Evolutionary conservation across 2,329 filamentous ascomycete species (phyloP).

Genomic region (Tolypocladium ovalisporum): DNA sequence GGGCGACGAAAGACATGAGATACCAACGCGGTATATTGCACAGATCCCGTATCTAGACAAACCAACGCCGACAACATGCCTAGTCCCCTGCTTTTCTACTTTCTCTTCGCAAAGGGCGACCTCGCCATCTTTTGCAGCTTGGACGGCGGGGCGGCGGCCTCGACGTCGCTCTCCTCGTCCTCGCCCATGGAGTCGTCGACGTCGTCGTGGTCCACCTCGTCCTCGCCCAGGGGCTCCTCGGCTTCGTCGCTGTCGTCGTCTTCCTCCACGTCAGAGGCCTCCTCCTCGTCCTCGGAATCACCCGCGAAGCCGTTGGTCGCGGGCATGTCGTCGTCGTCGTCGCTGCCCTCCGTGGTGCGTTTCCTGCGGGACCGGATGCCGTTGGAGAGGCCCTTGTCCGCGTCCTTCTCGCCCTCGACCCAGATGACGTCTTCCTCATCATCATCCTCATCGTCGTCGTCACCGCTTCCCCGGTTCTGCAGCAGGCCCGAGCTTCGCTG

Average conservation of each 20-base stretch:
- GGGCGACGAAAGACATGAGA: not conserved
- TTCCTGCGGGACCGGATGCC: constrained; percentile 23
- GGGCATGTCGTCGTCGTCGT: constrained; percentile 50
- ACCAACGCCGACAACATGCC: constrained; percentile 3
- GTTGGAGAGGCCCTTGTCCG: constrained; percentile 23
- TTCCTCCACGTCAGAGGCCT: constrained; percentile 26
- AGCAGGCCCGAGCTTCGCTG: constrained; percentile 30
- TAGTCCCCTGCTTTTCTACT: constrained; percentile 10
- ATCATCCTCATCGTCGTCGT: constrained; percentile 37
- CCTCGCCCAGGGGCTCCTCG: constrained; percentile 41
- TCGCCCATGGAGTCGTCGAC: constrained; percentile 43
- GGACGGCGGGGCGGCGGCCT: constrained; percentile 34
- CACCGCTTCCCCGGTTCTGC: constrained; percentile 37
- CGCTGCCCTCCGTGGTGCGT: constrained; percentile 35
- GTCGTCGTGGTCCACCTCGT: constrained; percentile 50
- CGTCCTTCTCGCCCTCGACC: constrained; percentile 69
- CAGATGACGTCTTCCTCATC: constrained; percentile 69
- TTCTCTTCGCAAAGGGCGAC: constrained; percentile 23
- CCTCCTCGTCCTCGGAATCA: constrained; percentile 49
- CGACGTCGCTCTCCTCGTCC: constrained; percentile 41
- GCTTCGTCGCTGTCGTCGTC: constrained; percentile 33
- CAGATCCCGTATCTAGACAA: not conserved
- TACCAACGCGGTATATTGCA: not conserved
- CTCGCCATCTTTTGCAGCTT: constrained; percentile 31
- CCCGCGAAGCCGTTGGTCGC: constrained; percentile 43